phyloP scores from a whole-genome alignment of 306 rosid genomes.

The Prinsepia uniflora region DNA sequence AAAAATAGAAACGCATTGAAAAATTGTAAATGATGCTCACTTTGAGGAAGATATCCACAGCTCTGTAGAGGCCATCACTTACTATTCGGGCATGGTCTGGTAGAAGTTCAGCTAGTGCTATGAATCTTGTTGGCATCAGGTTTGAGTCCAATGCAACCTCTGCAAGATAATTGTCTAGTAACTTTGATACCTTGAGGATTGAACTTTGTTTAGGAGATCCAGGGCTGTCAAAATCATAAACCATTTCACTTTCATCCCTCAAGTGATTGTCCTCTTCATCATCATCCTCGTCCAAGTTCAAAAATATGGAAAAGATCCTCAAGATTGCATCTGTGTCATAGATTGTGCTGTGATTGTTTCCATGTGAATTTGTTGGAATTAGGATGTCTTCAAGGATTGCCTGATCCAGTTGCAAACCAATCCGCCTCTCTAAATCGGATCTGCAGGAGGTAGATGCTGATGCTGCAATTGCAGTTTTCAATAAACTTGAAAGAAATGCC shows the following conservation, averaged over 20 bases:
- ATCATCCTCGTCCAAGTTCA: slow-evolving; percentile 88
- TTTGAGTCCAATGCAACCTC: slow-evolving; percentile 90
- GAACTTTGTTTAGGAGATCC: slow-evolving; percentile 96
- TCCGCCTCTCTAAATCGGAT: slow-evolving; percentile 84
- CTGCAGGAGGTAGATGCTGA: slow-evolving; percentile 76
- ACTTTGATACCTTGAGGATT: slow-evolving; percentile 84
- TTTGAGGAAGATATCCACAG: slow-evolving; percentile 91
- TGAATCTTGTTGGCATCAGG: slow-evolving; percentile 73
- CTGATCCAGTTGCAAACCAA: slow-evolving; percentile 90
- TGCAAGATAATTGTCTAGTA: slow-evolving; percentile 77
- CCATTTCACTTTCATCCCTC: slow-evolving; percentile 84
- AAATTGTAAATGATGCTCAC: slow-evolving; percentile 31
- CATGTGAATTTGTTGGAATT: slow-evolving; percentile 69
- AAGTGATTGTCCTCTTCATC: slow-evolving; percentile 50
- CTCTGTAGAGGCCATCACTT: slow-evolving; percentile 88
- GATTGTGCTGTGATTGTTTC: slow-evolving; percentile 48
- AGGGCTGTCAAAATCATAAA: slow-evolving; percentile 81
- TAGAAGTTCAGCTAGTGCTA: slow-evolving; percentile 73
- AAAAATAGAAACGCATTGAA: neutral
- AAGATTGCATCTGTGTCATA: slow-evolving; percentile 77
- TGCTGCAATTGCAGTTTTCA: slow-evolving; percentile 77
- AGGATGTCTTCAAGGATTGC: slow-evolving; percentile 95
- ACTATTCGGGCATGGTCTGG: slow-evolving; percentile 89
- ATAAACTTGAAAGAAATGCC: slow-evolving; percentile 92
- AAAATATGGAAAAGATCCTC: slow-evolving; percentile 79